Conservation (phyloP, 495 filamentous ascomycete species). For the Aspergillus nanangensis region DNA sequence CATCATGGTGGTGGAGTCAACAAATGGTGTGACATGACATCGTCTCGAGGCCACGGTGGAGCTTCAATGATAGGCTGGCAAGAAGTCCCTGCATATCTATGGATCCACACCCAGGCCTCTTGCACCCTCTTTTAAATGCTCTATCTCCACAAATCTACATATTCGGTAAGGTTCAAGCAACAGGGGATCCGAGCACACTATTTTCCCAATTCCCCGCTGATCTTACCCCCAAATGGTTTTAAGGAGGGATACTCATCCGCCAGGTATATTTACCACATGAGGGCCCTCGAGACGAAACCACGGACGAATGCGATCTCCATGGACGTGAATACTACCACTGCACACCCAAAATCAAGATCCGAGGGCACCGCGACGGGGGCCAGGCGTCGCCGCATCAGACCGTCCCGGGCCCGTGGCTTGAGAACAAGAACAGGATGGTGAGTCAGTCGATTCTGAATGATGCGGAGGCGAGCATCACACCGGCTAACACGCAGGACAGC, state of each 20-base stretch:
- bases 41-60: no score
- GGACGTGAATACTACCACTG: background rate
- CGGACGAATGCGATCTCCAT: constrained; percentile 1
- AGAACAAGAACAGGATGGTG: constrained; percentile 10
- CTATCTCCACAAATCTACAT: no score
- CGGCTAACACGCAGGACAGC: constrained; percentile 3
- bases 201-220: no score
- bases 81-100: no score
- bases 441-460: background rate
- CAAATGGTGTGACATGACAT: no score
- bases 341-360: background rate
- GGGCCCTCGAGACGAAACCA: constrained; percentile 5
- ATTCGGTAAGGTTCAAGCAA: no score
- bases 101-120: no score
- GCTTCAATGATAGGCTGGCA: no score
- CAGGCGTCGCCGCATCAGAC: constrained; percentile 6
- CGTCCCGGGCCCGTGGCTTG: constrained; percentile 7
- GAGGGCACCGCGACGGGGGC: background rate
- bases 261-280: constrained; percentile 1
- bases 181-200: no score
- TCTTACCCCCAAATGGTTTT: no score
- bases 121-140: no score
- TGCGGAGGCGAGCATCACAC: background rate
- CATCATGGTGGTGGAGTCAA: no score
- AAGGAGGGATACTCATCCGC: background rate